Percentiles rank a stretch among this genome's conserved stretches.
Evolutionary conservation across 2,329 filamentous ascomycete species (phyloP).

Genomic region (Trichoderma sp.): DNA sequence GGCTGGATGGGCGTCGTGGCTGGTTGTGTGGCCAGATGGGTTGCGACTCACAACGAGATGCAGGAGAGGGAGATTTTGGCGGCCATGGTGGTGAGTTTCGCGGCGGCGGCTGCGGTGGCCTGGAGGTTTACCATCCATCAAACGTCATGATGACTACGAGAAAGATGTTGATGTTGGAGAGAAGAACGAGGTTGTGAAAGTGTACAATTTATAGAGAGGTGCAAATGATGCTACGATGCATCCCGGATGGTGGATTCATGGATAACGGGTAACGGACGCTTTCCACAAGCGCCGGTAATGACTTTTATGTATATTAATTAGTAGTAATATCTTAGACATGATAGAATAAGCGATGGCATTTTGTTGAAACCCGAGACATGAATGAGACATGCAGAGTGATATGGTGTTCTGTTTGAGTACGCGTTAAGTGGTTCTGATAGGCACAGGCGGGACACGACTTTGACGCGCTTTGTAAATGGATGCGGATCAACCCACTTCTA

Average conservation of each 20-base stretch:
- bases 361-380: not conserved
- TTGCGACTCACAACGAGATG: conserved; percentile 3
- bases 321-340: not conserved
- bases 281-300: not conserved
- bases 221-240: not conserved
- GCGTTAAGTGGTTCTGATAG: not conserved
- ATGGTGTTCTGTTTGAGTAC: not conserved
- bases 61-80: not conserved
- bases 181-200: not conserved
- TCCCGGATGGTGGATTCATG: not conserved
- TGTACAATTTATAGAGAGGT: not conserved
- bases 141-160: not conserved
- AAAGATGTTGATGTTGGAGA: not conserved
- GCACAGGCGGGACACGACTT: not conserved
- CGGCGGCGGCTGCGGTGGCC: not conserved
- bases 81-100: conserved; percentile 1
- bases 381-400: not conserved
- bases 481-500: not conserved
- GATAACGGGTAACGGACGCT: not conserved
- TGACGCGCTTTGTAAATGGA: not conserved
- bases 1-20: conserved; percentile 28
- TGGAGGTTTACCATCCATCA: conserved; percentile 14
- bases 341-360: not conserved
- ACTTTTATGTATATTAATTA: not conserved
- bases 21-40: conserved; percentile 16